phyloP scores from a whole-genome alignment of 139 green algal genomes.

The Choricystis sp. region DNA sequence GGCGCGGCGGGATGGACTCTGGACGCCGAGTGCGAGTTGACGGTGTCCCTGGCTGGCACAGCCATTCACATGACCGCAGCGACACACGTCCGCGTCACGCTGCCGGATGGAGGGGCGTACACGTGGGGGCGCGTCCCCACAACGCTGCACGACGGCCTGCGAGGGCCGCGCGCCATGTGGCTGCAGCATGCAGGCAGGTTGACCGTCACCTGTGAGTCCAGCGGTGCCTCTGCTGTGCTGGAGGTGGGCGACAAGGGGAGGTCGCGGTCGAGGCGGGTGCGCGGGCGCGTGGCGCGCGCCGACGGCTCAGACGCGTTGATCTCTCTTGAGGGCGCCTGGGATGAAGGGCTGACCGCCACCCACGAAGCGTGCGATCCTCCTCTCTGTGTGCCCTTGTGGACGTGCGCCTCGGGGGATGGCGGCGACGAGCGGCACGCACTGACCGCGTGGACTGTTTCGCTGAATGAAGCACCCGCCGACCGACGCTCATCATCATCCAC shows the following conservation, averaged over 20 bases:
- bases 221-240: no score
- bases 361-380: no score
- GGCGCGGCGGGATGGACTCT: constrained; percentile 38
- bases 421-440: neutral
- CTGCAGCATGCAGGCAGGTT: neutral
- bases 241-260: no score
- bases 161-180: neutral
- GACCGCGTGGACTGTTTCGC: no score
- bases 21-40: constrained; percentile 61
- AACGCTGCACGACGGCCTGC: neutral
- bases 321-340: neutral
- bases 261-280: no score
- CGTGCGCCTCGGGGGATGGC: constrained; percentile 49
- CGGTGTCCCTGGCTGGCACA: constrained; percentile 83
- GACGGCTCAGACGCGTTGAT: no score
- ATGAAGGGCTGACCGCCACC: neutral
- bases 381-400: no score
- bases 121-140: constrained; percentile 65
- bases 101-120: constrained; percentile 53
- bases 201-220: neutral
- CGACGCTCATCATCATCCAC: no score
- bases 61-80: constrained; percentile 62
- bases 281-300: no score
- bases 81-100: constrained; percentile 37
- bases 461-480: no score